Evolutionary conservation across 495 filamentous ascomycete species (phyloP).

Genomic region (Hyphodiscus hymeniophilus): DNA sequence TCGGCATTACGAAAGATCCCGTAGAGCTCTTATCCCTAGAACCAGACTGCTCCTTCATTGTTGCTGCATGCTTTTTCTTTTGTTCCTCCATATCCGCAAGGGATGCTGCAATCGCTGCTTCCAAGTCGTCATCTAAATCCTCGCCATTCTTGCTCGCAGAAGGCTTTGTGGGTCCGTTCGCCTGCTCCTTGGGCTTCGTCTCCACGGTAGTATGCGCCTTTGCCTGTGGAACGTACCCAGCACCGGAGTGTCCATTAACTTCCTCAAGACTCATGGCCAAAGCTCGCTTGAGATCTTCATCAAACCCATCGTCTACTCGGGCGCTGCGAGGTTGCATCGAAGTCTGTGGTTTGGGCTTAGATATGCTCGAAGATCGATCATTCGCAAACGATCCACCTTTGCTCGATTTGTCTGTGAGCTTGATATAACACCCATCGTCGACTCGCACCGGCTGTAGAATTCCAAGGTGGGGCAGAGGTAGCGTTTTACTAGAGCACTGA

Average conservation of each 20-base stretch:
- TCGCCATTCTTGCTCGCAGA: slow-evolving; percentile 44
- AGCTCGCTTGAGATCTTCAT: slow-evolving; percentile 88
- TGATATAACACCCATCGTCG: slow-evolving; percentile 92
- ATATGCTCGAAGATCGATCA: slow-evolving; percentile 13
- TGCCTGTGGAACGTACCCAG: slow-evolving; percentile 62
- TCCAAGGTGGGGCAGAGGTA: slow-evolving; percentile 86
- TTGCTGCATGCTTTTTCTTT: slow-evolving; percentile 78
- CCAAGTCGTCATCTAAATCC: slow-evolving; percentile 87
- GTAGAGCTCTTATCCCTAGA: slow-evolving; percentile 29
- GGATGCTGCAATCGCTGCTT: slow-evolving; percentile 95
- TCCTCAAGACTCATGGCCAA: slow-evolving; percentile 96
- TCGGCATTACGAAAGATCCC: slow-evolving; percentile 48
- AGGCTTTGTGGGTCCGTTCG: slow-evolving; percentile 32
- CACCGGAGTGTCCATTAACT: slow-evolving; percentile 55
- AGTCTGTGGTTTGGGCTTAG: slow-evolving; percentile 26
- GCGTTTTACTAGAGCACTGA: slow-evolving; percentile 80
- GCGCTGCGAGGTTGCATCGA: slow-evolving; percentile 85
- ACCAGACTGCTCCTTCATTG: slow-evolving; percentile 64
- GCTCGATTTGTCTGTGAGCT: slow-evolving; percentile 69
- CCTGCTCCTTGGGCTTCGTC: slow-evolving; percentile 19
- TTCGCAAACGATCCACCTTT: slow-evolving; percentile 24
- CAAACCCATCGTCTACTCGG: slow-evolving; percentile 74
- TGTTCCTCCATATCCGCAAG: slow-evolving; percentile 97
- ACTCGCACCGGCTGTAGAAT: slow-evolving; percentile 88
- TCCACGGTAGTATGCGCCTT: slow-evolving; percentile 31